A percentile compares a stretch with the other conserved stretches of the same genome.
These are phyloP conservation scores for Dipodascus geniculatus DNA, from an alignment of 805 yeast genomes.

Conservation along the genomic window DNA sequence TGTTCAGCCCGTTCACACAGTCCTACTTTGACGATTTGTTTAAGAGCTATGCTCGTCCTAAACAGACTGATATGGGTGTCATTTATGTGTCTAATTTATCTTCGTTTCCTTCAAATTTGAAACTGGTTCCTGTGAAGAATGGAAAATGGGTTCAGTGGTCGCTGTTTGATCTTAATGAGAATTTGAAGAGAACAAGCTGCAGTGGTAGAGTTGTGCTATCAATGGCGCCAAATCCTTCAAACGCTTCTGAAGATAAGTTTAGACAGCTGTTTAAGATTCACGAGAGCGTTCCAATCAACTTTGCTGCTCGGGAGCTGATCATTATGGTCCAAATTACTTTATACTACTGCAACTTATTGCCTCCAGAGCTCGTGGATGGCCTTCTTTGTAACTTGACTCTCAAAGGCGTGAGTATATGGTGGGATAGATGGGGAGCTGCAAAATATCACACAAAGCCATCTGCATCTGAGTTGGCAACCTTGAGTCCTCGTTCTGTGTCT, in stretches of 20 bases:
- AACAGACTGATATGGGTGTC: slow-evolving; percentile 45
- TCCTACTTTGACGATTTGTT: slow-evolving; percentile 55
- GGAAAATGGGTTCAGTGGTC: slow-evolving; percentile 35
- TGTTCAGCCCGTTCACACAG: slow-evolving; percentile 42
- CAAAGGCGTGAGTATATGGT: slow-evolving; percentile 64
- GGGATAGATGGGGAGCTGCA: slow-evolving; percentile 54
- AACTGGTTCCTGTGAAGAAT: slow-evolving; percentile 52
- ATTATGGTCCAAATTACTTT: slow-evolving; percentile 63
- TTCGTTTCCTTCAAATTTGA: slow-evolving; percentile 61
- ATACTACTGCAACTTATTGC: slow-evolving; percentile 64
- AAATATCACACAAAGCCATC: slow-evolving; percentile 27
- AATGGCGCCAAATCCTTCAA: slow-evolving; percentile 50
- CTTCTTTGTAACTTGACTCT: slow-evolving; percentile 69
- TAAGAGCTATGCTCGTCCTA: slow-evolving; percentile 57
- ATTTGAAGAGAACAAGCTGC: slow-evolving; percentile 66
- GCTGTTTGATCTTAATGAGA: slow-evolving; percentile 59
- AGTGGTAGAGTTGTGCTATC: slow-evolving; percentile 76
- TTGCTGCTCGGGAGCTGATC: slow-evolving; percentile 66
- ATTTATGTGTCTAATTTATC: slow-evolving; percentile 78
- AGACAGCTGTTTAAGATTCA: slow-evolving; percentile 54
- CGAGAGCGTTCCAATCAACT: slow-evolving; percentile 38
- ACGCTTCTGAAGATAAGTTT: slow-evolving; percentile 73
- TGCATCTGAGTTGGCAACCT: slow-evolving; percentile 32
- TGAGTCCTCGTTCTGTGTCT: slow-evolving; percentile 60
- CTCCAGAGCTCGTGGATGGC: slow-evolving; percentile 69